Evolutionary conservation across 768 basidiomycete genomes (phyloP).

Genomic region (Collybia sordida): DNA sequence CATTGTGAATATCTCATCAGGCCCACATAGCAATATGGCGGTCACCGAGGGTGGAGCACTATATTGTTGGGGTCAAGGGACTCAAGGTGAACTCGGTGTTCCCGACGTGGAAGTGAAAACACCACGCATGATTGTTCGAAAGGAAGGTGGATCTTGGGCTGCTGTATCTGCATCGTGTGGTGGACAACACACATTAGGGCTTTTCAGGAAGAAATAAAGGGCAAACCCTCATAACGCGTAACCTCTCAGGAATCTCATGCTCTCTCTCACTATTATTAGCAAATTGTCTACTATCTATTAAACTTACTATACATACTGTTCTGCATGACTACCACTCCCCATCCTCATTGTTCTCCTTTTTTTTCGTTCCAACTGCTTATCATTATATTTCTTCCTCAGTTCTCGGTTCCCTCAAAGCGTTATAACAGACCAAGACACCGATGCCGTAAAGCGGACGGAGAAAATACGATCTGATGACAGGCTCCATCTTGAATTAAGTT

Average conservation of each 20-base stretch:
- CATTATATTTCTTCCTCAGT: too few species aligned
- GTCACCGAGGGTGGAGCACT: slow-evolving; percentile 66
- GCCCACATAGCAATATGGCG: slow-evolving; percentile 71
- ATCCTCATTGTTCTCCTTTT: slow-evolving; percentile 13
- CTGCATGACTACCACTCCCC: too few species aligned
- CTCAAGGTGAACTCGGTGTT: slow-evolving; percentile 73
- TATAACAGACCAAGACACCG: too few species aligned
- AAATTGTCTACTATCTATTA: neutral
- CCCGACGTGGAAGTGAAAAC: slow-evolving; percentile 58
- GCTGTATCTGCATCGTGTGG: slow-evolving; percentile 70
- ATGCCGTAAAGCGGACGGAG: too few species aligned
- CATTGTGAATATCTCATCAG: slow-evolving; percentile 64
- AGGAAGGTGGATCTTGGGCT: slow-evolving; percentile 70
- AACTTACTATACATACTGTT: neutral
- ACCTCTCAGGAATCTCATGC: too few species aligned
- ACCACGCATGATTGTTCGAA: slow-evolving; percentile 67
- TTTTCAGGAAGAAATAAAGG: slow-evolving; percentile 61
- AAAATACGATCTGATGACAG: too few species aligned
- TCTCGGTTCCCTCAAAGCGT: too few species aligned
- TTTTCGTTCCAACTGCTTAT: neutral
- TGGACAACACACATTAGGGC: slow-evolving; percentile 74
- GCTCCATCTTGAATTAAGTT: too few species aligned
- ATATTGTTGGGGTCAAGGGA: slow-evolving; percentile 79
- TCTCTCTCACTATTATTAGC: too few species aligned
- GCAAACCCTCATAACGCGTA: neutral